Evolutionary conservation across 164 flowering plant species (phyloP), one percentile per base, ranked within the genome.

Genomic region (Nymphaea colorata): DNA sequence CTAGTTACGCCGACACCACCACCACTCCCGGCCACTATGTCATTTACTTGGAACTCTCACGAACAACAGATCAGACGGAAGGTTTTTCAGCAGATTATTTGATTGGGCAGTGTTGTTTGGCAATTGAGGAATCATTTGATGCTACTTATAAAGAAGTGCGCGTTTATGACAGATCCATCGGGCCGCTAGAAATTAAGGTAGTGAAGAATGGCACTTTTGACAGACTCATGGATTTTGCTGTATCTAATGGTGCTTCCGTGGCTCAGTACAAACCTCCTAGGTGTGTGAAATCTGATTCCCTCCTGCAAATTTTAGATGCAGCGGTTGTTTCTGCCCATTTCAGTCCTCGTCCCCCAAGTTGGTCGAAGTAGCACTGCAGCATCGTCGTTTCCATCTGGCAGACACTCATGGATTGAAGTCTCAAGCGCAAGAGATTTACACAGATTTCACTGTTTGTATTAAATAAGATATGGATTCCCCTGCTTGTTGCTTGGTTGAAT

Each of bases 171-270:
- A 72, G 77, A 63, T 89, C 95, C 16, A 81, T 89, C 41, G 95
- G 91, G 5, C 85, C 95, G 6, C 74, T 89, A 64, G 95, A 89
- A 77, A 89, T 87, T 10, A 72, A 89, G 69, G 82, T 87, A 2
- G 91, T 87, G 67, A 81, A 76, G 68, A 76, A 59, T 10, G 96
- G 96, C 0, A 86, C 96, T 6, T 87, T 87, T 70, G 96, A 89
- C 69, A 89, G 86, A 74, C 76, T 89, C 2, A 89, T 89, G 96
- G 96, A 89, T 74, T 87, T 86, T 36, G 96, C 96, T 2, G 85
- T 89, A 3, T 86, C 91, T 0, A 74, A 88, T 42, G 96, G 96
- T 5, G 96, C 96, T 1, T 89, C 96, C 0, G 87, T 89, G 15
- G 87, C 87, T 69, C 96, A 89, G 70, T 89, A 85, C 77, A 89